Evolutionary conservation across 1,139 yeast species (phyloP), one percentile per base, ranked within the genome.

Genomic region (Yamadazyma taylorii): DNA sequence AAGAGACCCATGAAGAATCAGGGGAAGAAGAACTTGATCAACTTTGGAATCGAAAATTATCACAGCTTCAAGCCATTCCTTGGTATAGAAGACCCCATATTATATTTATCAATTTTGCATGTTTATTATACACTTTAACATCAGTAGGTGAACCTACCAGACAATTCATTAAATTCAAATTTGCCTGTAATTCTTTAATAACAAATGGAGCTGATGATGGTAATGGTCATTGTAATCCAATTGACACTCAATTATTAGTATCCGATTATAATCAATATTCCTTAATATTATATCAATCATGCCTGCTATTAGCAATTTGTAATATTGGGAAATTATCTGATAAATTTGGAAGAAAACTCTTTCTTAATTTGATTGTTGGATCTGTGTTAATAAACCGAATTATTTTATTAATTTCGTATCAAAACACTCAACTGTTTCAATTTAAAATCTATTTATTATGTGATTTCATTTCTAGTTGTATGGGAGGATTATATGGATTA

Each of bases 311-410:
- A 5, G 72, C 74, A 3, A 58, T 70, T 43, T 71, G 73, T 3
- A 71, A 73, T 45, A 53, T 79, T 9, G 87, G 88, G 0, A 73
- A 76, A n/a, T 51, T 78, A 24, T 78, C 87, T 4, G 94, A 85
- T 56, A 61, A 72, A 30, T 65, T 72, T 42, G 95, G 95, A 0
- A 63, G 94, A 33, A 75, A 68, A 42, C 63, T 51, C 2, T 66
- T 78, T 24, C 45, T 81, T 14, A 46, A 73, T 5, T 31, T 72
- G 4, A 61, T 65, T 40, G 52, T 67, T 15, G 48, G 60, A 2
- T 16, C 46, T 3, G 40, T 63, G 13, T 40, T 61, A 2, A 32
- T 66, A 7, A 61, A 69, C 0, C 55, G 58, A 37, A 10, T 54
- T 2, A 34, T 61, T 2, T 49, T 56, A 36, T 48, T 66, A 42